A percentile compares a stretch with the other conserved stretches of the same genome.
phyloP scores from a whole-genome alignment of 2,329 filamentous ascomycete genomes.

The Sporothrix sp. region DNA sequence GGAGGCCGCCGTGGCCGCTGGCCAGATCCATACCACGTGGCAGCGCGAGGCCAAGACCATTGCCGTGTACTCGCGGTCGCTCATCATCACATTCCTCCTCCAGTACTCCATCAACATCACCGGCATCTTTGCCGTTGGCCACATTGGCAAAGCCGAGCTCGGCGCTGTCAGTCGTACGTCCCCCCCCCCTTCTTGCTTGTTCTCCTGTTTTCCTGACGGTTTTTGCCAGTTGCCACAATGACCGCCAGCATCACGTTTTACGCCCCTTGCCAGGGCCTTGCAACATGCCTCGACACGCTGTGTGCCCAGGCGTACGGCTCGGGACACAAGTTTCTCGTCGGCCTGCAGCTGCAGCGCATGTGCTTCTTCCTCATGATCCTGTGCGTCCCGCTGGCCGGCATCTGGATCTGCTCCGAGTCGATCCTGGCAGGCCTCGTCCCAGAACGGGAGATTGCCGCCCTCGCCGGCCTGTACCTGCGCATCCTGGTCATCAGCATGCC shows the following conservation, averaged over 20 bases:
- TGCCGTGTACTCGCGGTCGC: constrained; percentile 56
- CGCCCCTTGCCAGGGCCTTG: constrained; percentile 71
- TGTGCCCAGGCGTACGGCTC: constrained; percentile 92
- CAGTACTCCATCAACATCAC: constrained; percentile 80
- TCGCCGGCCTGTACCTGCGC: constrained; percentile 66
- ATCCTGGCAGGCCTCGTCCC: constrained; percentile 60
- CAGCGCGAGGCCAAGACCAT: constrained; percentile 79
- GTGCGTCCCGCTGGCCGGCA: constrained; percentile 57
- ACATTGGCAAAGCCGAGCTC: constrained; percentile 60
- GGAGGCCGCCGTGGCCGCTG: constrained; percentile 74
- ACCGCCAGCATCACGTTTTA: constrained; percentile 70
- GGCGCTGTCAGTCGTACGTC: constrained; percentile 49
- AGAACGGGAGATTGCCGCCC: constrained; percentile 56
- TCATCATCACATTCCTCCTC: constrained; percentile 65
- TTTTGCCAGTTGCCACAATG: constrained; percentile 53
- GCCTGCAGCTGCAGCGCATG: constrained; percentile 73
- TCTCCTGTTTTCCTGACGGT: not conserved
- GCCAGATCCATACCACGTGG: constrained; percentile 83
- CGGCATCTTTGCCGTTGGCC: constrained; percentile 68
- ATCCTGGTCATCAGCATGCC: constrained; percentile 62
- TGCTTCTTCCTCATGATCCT: constrained; percentile 61
- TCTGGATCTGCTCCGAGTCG: constrained; percentile 59
- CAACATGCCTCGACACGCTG: constrained; percentile 83
- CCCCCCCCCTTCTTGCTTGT: not conserved
- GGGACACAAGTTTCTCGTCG: constrained; percentile 80